Evolutionary conservation across 805 yeast species (phyloP).

Genomic region (Saturnispora besseyi): DNA sequence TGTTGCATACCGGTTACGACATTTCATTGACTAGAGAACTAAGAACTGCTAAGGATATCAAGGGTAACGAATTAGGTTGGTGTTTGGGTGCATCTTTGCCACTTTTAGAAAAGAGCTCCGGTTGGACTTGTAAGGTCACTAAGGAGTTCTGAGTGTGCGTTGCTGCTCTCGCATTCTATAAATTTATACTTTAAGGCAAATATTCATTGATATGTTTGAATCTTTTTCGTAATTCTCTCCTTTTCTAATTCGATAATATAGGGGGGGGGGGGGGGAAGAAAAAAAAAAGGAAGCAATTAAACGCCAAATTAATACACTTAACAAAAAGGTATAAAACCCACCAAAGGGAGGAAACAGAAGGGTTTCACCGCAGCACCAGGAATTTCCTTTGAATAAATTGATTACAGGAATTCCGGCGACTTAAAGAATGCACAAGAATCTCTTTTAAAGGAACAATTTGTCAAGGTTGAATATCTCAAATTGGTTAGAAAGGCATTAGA

Average conservation of each 20-base stretch:
- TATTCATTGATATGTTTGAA: neutral
- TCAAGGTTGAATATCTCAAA: conserved; percentile 58
- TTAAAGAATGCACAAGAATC: conserved; percentile 67
- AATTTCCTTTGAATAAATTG: conserved; percentile 77
- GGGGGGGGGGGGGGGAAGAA: neutral
- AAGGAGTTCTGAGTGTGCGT: conserved; percentile 17
- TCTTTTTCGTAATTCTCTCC: no score
- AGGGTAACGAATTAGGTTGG: conserved; percentile 93
- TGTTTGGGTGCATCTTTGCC: conserved; percentile 97
- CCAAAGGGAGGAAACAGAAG: neutral
- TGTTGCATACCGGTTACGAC: conserved; percentile 94
- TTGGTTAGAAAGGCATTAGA: conserved; percentile 66
- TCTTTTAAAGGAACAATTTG: conserved; percentile 71
- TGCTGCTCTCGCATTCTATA: neutral
- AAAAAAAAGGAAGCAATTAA: neutral
- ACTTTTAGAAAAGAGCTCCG: conserved; percentile 53
- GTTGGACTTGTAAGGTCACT: conserved; percentile 59
- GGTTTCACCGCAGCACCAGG: conserved; percentile 41
- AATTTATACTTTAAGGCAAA: neutral
- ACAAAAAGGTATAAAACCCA: neutral
- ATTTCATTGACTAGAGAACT: conserved; percentile 85
- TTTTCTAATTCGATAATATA: no score
- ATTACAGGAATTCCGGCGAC: conserved; percentile 55
- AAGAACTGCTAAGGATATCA: conserved; percentile 84
- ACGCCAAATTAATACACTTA: neutral